Conservation (phyloP, 352 stramenopile species). For the Globisporangium nunn region DNA sequence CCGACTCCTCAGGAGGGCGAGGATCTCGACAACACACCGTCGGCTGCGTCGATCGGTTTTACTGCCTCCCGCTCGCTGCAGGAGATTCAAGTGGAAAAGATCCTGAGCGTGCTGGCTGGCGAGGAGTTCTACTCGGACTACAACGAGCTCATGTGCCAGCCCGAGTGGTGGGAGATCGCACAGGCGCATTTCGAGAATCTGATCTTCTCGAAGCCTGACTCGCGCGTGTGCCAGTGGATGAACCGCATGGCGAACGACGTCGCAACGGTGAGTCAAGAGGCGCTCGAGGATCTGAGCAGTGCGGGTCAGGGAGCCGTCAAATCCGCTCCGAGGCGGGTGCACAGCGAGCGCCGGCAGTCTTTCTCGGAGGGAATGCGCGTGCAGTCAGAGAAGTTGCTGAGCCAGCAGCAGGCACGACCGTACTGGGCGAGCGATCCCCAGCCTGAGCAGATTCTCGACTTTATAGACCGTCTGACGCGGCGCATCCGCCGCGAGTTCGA, state of each 20-base stretch:
- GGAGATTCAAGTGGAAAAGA: slow-evolving; percentile 66
- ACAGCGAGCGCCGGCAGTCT: slow-evolving; percentile 7
- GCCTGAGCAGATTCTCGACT: slow-evolving; percentile 72
- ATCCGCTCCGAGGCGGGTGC: neutral
- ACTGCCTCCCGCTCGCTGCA: slow-evolving; percentile 30
- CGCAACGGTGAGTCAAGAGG: slow-evolving; percentile 45
- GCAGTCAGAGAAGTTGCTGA: neutral
- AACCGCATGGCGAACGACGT: slow-evolving; percentile 61
- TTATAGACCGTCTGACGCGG: slow-evolving; percentile 55
- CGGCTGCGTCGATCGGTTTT: slow-evolving; percentile 13
- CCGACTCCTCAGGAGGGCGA: slow-evolving; percentile 7
- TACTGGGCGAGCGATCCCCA: slow-evolving; percentile 58
- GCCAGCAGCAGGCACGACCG: slow-evolving; percentile 13
- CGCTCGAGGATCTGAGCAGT: slow-evolving; percentile 23
- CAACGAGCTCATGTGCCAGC: slow-evolving; percentile 66
- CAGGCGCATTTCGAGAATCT: slow-evolving; percentile 86
- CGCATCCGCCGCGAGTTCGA: slow-evolving; percentile 73
- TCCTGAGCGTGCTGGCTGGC: slow-evolving; percentile 62
- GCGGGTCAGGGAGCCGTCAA: neutral
- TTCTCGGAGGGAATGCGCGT: slow-evolving; percentile 7
- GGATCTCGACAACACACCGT: slow-evolving; percentile 7
- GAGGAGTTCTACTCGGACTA: slow-evolving; percentile 84
- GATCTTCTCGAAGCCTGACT: slow-evolving; percentile 62
- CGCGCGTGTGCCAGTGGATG: slow-evolving; percentile 65
- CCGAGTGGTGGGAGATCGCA: slow-evolving; percentile 79